Percentiles rank a stretch among this genome's conserved stretches.
phyloP scores from a whole-genome alignment of 441 rosid species.

The Erodium chrysanthum region DNA sequence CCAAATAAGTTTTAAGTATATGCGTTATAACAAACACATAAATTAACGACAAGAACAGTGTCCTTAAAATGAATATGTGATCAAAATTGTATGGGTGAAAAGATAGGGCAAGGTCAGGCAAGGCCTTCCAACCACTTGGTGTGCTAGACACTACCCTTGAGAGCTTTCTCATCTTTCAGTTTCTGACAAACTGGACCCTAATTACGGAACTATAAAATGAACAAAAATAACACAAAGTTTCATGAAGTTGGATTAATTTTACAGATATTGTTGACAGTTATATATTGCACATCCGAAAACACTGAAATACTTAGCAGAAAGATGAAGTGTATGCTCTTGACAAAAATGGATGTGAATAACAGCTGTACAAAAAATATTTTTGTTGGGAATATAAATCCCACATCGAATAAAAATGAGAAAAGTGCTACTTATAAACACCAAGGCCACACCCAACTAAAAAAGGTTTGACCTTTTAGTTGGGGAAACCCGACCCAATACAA shows the following conservation, averaged over 20 bases:
- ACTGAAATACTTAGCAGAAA: not conserved
- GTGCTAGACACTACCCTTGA: not conserved
- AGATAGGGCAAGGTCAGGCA: slow-evolving; percentile 1
- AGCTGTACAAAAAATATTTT: not conserved
- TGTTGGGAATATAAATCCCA: too few relatives aligned
- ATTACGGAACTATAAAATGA: not conserved
- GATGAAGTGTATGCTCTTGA: not conserved
- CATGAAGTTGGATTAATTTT: not conserved
- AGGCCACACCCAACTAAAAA: too few relatives aligned
- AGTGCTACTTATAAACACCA: too few relatives aligned
- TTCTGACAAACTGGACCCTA: not conserved
- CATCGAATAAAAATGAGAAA: too few relatives aligned
- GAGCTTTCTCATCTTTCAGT: not conserved
- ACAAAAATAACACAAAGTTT: not conserved
- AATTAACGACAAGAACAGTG: slow-evolving; percentile 8
- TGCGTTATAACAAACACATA: slow-evolving; percentile 13
- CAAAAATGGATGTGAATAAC: not conserved
- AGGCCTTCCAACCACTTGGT: not conserved
- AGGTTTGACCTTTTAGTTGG: too few relatives aligned
- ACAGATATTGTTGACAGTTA: not conserved
- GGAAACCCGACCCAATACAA: too few relatives aligned
- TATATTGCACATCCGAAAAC: not conserved
- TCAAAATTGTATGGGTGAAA: slow-evolving; percentile 3
- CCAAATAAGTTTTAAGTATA: slow-evolving; percentile 14
- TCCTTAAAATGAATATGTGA: slow-evolving; percentile 5